Evolutionary conservation across 345 rosid genomes (phyloP), one percentile per base, ranked within the genome.

Genomic region (Acer yangbiense): DNA sequence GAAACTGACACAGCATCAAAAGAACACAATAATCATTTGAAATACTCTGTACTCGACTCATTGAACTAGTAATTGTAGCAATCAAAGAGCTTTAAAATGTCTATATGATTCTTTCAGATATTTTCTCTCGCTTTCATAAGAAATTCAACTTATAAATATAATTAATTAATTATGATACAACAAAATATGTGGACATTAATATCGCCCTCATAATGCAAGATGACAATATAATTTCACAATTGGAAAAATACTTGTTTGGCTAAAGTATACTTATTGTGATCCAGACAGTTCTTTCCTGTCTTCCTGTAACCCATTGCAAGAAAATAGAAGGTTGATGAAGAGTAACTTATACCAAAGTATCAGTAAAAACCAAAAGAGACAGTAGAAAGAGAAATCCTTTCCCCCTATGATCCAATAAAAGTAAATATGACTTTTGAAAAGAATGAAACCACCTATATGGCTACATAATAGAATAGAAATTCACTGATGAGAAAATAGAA

Each of bases 1-100:
- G 9, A 66, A 25, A 35, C 32, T n/a, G 8, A 39, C 11, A 10
- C 52, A 64, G 9, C 17, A 25, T 17, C 16, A 63, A 68, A 13
- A 6, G 39, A 72, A 58, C 48, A 39, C 2, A 3, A 16, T 55
- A 57, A 39, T 69, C 61, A 58, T 20, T 58, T 46, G 16, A 72
- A 21, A 20, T 23, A 13, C 3, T 60, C 50, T 13, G 11, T 14
- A 13, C 1, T 60, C 50, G 21, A 29, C 55, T 32, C 50, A 32
- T 43, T n/a, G 14, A 32, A 29, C 64, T 32, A 18, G n/a, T 13
- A 23, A 17, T 35, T 27, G 16, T 35, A 23, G 63, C 43, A 10
- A 54, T 29, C 74, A 43, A 71, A 54, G 29, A 54, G 25, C 25
- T 20, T 21, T 72, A 35, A 35, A 35, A 72, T 58, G 75, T 72